Evolutionary conservation across 2,329 filamentous ascomycete species (phyloP), one percentile per base, ranked within the genome.

Genomic region (Penicillium rolfsii): DNA sequence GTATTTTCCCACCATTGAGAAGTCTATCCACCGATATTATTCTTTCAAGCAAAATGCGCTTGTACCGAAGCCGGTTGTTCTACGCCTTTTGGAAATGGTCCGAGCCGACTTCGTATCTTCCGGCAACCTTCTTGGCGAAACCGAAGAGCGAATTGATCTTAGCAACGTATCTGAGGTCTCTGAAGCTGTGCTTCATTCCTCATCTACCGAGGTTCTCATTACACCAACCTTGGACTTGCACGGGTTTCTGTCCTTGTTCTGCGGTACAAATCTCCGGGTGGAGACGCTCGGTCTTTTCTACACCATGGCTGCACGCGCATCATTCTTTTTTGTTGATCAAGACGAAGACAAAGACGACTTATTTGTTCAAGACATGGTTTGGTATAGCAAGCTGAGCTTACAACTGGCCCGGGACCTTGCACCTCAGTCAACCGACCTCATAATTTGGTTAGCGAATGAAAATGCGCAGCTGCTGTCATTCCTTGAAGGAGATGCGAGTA

Each of bases 401-500:
- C 57, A 55, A 50, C 62, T 66, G 40, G 59, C 64, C 49, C 64
- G 62, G 12, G 62, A 66, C 5, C 48, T 66, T 59, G 52, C 61
- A 30, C 64, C 64, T 2, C 62, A 61, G 33, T 52, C 64, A 60
- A 64, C 57, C 7, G 61, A 66, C 36, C 12, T 60, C 14, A 59
- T 64, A 2, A 53, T 62, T 43, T 66, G 64, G 64, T 38, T 66
- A 9, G 62, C 64, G 5, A 53, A 64, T 55, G 64, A 66, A 19
- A 61, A 66, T 45, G 14, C 45, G 12, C 62, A 66, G 26, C 52
- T 66, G 6, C 60, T 30, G 24, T 57, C 62, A 35, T 49, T 56
- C 3, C 28, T 66, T 46, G 64, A 63, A 46, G 64, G 62, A 36
- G 64, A 66, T 45, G 55, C 64, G 12, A 64, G 64, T 66, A 38